Evolutionary conservation across 768 basidiomycete species (phyloP), one percentile per base, ranked within the genome.

Genomic region (Lactarius hengduanensis): DNA sequence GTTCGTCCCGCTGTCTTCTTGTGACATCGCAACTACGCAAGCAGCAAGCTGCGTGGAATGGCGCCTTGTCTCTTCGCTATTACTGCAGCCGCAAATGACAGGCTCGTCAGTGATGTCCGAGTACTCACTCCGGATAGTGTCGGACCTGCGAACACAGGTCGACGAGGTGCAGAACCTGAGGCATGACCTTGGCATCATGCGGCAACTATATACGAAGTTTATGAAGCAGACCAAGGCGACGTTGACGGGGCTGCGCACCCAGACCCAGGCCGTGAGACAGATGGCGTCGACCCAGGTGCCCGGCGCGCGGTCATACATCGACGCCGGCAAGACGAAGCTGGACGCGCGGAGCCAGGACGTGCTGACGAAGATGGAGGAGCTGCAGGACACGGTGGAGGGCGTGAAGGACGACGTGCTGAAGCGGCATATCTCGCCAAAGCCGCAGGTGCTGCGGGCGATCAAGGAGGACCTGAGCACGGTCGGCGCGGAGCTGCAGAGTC

Each of bases 121-220:
- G 57, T 87, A 90, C 73, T 86, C 90, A 13, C 81, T 74, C 50
- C 87, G 90, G 1, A 85, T 95, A 54, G 89, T 93, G 15, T 79
- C 80, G 9, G 93, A 96, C 73, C 83, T 98, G 66, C 91, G 92
- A 76, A 90, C 88, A 3, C 96, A 98, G 73, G 94, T 95, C 73
- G 93, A 96, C 75, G 95, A 97, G 73, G 90, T 98, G 16, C 94
- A 96, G 75, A 92, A 92, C 72, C 82, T 99, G 26, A 90, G 96
- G 15, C 87, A 95, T 1, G 97, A 98, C 73, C 81, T 99, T 10
- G 95, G 92, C 0, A 84, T 92, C 72, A 92, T 97, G 88, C 86
- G 94, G 4, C 96, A 98, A 78, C 80, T 97, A 34, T 98, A 99
- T 77, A 89, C 88, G 38, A 93, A 96, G 71, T 98, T 98, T 74